Conservation (phyloP, 2,329 filamentous ascomycete genomes). For the Monilinia laxa region DNA sequence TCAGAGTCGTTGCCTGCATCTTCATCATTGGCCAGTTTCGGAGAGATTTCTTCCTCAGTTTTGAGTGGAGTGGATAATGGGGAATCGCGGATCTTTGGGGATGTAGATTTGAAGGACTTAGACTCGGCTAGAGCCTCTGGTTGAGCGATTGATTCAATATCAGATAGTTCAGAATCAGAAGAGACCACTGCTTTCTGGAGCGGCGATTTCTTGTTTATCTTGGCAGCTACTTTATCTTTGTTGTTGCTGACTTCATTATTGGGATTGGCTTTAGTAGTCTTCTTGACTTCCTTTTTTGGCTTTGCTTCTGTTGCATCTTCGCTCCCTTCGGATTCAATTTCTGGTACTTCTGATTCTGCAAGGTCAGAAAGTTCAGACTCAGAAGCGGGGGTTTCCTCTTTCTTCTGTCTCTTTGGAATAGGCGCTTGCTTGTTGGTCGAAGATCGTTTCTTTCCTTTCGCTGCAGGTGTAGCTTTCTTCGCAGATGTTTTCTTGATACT, state of each 20-base stretch:
- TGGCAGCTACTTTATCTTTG: slow-evolving; percentile 13
- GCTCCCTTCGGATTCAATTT: slow-evolving; percentile 28
- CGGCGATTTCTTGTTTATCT: background rate
- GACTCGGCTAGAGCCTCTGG: slow-evolving; percentile 1
- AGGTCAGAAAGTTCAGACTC: slow-evolving; percentile 18
- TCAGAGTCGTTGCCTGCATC: slow-evolving; percentile 45
- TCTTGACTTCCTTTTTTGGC: slow-evolving; percentile 12
- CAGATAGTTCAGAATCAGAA: slow-evolving; percentile 6
- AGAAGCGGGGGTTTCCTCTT: slow-evolving; percentile 30
- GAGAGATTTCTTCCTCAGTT: slow-evolving; percentile 27
- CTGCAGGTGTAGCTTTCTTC: slow-evolving; percentile 41
- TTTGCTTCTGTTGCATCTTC: slow-evolving; percentile 24
- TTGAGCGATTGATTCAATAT: slow-evolving; percentile 15
- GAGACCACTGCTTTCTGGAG: background rate
- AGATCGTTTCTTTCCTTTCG: slow-evolving; percentile 41
- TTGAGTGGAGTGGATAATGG: slow-evolving; percentile 17
- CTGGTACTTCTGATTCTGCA: slow-evolving; percentile 17
- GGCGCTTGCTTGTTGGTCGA: slow-evolving; percentile 45
- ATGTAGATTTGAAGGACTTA: slow-evolving; percentile 20
- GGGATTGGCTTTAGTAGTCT: background rate
- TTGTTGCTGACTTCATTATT: slow-evolving; percentile 12
- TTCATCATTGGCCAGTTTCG: slow-evolving; percentile 23
- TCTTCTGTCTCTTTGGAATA: slow-evolving; percentile 39
- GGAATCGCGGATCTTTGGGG: slow-evolving; percentile 24
- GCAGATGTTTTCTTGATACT: slow-evolving; percentile 6